phyloP scores from a whole-genome alignment of 495 filamentous ascomycete species.

The Talaromyces stipitatus region DNA sequence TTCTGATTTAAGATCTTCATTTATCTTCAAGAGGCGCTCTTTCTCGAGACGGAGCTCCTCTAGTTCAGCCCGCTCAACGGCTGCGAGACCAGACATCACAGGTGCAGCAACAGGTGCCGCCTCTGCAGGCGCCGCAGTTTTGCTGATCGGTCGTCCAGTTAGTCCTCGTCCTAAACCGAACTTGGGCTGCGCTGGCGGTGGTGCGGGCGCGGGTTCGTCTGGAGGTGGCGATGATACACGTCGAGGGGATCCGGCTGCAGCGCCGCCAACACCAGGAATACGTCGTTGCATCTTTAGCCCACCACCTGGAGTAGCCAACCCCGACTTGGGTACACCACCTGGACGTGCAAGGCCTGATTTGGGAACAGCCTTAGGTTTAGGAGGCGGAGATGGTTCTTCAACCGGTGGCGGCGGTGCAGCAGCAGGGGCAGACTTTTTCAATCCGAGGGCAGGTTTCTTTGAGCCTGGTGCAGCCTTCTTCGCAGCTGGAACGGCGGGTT shows the following conservation, averaged over 20 bases:
- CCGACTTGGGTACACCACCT: conserved; percentile 19
- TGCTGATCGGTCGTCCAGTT: conserved; percentile 79
- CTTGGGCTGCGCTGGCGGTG: conserved; percentile 53
- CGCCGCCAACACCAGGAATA: conserved; percentile 48
- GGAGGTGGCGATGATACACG: conserved; percentile 42
- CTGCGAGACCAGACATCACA: conserved; percentile 48
- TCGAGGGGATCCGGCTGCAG: conserved; percentile 53
- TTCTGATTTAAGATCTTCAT: conserved; percentile 70
- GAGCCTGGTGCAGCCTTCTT: conserved; percentile 33
- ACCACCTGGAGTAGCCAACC: conserved; percentile 50
- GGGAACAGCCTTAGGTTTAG: conserved; percentile 56
- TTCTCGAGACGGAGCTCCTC: conserved; percentile 80
- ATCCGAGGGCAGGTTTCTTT: conserved; percentile 46
- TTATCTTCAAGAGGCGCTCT: conserved; percentile 61
- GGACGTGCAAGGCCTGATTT: conserved; percentile 41
- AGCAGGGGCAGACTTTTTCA: conserved; percentile 48
- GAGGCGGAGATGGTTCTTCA: conserved; percentile 47
- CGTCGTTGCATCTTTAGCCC: conserved; percentile 65
- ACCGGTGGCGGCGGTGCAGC: conserved; percentile 48
- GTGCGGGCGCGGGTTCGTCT: conserved; percentile 47
- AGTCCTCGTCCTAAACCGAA: conserved; percentile 68
- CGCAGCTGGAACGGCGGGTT: conserved; percentile 34
- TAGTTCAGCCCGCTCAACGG: conserved; percentile 77
- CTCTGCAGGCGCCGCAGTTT: conserved; percentile 47
- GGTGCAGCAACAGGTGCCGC: conserved; percentile 42